Conservation (phyloP, 2,329 filamentous ascomycete species). For the Tolypocladium endophyticum region DNA sequence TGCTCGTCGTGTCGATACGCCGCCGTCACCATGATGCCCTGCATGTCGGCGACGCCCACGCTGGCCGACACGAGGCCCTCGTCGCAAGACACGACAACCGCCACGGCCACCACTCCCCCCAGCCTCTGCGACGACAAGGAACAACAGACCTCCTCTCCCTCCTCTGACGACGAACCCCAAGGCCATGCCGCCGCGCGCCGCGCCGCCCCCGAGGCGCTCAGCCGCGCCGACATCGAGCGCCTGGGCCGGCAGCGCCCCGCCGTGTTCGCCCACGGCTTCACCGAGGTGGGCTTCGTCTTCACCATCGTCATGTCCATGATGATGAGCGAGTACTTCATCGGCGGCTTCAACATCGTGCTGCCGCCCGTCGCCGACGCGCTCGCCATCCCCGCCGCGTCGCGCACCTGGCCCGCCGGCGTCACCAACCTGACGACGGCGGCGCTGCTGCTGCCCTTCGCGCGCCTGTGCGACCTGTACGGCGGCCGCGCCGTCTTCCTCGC, state of each 20-base stretch:
- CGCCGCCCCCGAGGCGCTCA: not conserved
- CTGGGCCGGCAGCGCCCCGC: constrained; percentile 53
- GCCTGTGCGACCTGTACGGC: constrained; percentile 52
- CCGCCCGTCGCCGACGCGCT: constrained; percentile 54
- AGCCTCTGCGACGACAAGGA: not conserved
- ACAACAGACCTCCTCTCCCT: not conserved
- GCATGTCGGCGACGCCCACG: not conserved
- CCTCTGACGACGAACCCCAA: not conserved
- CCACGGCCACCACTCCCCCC: not conserved
- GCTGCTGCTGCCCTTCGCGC: constrained; percentile 53
- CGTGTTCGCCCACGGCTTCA: constrained; percentile 37
- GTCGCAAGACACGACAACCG: not conserved
- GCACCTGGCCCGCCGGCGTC: constrained; percentile 55
- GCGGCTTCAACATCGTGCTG: constrained; percentile 65
- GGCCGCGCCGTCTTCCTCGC: constrained; percentile 48
- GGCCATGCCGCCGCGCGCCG: not conserved
- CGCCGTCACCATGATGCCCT: not conserved
- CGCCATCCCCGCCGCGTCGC: constrained; percentile 48
- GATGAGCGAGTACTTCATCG: constrained; percentile 63
- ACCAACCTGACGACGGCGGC: constrained; percentile 47
- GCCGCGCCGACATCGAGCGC: constrained; percentile 37
- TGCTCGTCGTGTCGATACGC: not conserved
- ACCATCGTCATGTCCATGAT: constrained; percentile 54
- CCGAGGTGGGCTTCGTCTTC: constrained; percentile 54
- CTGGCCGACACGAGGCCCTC: not conserved